A percentile compares a stretch with the other conserved stretches of the same genome.
phyloP scores from a whole-genome alignment of 108 stramenopile species.

The Cyclotella atomus region DNA sequence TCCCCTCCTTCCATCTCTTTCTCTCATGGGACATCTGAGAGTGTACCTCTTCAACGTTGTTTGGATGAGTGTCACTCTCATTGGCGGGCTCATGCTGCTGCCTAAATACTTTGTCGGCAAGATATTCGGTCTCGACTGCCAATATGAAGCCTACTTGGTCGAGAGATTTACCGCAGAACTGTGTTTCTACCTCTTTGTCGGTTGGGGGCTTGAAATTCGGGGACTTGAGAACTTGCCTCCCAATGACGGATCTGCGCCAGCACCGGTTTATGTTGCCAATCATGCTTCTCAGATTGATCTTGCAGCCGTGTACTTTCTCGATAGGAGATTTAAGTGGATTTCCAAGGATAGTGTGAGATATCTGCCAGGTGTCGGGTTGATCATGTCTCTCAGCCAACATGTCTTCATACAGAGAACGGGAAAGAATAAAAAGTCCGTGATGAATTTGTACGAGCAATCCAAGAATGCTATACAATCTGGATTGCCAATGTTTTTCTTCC shows the following conservation, averaged over 20 bases:
- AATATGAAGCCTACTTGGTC: conserved; percentile 49
- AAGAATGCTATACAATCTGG: conserved; percentile 71
- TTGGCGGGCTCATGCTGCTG: conserved; percentile 56
- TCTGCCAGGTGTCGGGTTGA: conserved; percentile 79
- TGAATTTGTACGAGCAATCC: conserved; percentile 70
- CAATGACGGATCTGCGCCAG: conserved; percentile 45
- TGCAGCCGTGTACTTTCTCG: conserved; percentile 55
- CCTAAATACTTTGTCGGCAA: conserved; percentile 48
- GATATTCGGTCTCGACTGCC: conserved; percentile 30
- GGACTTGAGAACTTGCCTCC: conserved; percentile 68
- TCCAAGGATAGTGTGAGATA: conserved; percentile 70
- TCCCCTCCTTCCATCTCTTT: conserved; percentile 56
- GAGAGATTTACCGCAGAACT: conserved; percentile 27
- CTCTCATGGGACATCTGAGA: conserved; percentile 56
- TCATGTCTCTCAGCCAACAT: conserved; percentile 71
- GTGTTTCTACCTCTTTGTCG: conserved; percentile 37
- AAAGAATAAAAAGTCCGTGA: conserved; percentile 57
- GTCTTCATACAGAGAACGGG: conserved; percentile 73
- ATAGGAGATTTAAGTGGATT: conserved; percentile 77
- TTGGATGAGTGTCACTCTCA: conserved; percentile 63
- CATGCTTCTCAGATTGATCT: conserved; percentile 83
- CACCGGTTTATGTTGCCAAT: conserved; percentile 82
- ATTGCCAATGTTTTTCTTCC: conserved; percentile 85
- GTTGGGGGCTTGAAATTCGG: conserved; percentile 54
- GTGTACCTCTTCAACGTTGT: conserved; percentile 71